Conservation (phyloP, 2,329 filamentous ascomycete species). For the Colletotrichum camelliae region DNA sequence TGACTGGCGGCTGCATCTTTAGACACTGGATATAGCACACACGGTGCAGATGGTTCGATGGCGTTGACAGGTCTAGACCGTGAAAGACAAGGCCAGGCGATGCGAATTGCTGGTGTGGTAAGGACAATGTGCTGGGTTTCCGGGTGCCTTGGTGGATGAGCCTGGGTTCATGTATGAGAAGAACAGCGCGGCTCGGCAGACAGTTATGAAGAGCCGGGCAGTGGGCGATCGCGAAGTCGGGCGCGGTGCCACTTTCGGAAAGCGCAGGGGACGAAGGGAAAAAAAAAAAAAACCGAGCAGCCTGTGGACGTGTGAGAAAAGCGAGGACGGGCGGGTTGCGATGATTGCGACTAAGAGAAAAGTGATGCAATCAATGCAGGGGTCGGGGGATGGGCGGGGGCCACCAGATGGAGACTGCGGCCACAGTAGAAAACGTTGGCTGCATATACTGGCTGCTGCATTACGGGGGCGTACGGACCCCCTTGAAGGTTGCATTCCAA, state of each 20-base stretch:
- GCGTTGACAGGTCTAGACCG: slow-evolving; percentile 15
- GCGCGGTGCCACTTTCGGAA: background rate
- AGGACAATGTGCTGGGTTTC: background rate
- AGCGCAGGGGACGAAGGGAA: background rate
- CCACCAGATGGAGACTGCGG: background rate
- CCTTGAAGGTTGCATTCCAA: background rate
- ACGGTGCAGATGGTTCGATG: slow-evolving; percentile 15
- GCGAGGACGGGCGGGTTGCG: background rate
- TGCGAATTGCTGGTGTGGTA: background rate
- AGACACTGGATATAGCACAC: background rate
- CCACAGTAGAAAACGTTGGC: slow-evolving; percentile 9
- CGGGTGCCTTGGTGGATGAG: background rate
- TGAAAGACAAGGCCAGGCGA: background rate
- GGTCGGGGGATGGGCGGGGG: background rate
- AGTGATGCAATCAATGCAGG: slow-evolving; percentile 26
- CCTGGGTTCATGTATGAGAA: background rate
- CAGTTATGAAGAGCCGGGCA: background rate
- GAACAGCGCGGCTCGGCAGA: background rate
- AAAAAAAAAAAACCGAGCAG: background rate
- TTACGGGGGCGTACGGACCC: background rate
- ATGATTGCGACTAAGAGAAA: slow-evolving; percentile 9
- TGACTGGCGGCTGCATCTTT: slow-evolving; percentile 9
- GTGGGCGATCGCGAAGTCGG: background rate
- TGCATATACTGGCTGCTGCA: slow-evolving; percentile 1
- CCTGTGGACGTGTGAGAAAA: background rate